A percentile compares a stretch with the other conserved stretches of the same genome.
These are phyloP conservation scores for Xylariaceae sp. DNA, from an alignment of 2,329 filamentous ascomycete species.

Conservation along the genomic window DNA sequence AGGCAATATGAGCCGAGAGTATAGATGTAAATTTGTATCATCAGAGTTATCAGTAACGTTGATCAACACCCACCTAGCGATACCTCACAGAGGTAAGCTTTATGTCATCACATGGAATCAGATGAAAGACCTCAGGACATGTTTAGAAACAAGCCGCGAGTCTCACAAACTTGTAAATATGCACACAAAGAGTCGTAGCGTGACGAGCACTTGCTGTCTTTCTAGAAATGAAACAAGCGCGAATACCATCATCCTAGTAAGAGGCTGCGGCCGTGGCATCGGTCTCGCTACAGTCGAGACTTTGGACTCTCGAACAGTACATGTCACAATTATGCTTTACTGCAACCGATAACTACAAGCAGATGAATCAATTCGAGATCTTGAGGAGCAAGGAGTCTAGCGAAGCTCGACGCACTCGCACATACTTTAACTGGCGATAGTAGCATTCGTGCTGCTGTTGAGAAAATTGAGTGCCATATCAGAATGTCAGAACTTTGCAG, in stretches of 20 bases:
- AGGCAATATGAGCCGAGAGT: too few relatives aligned
- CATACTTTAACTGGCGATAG: slow-evolving; percentile 13
- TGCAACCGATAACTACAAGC: slow-evolving; percentile 7
- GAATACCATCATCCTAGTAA: slow-evolving; percentile 12
- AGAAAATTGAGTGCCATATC: slow-evolving; percentile 13
- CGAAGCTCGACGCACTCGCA: slow-evolving; percentile 10
- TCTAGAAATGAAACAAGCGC: neutral
- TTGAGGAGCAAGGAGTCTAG: slow-evolving; percentile 8
- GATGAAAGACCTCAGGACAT: too few relatives aligned
- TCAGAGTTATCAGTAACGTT: too few relatives aligned
- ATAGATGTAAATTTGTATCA: too few relatives aligned
- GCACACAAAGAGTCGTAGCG: too few relatives aligned
- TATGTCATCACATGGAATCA: too few relatives aligned
- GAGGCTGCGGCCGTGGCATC: slow-evolving; percentile 13
- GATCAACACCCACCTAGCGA: too few relatives aligned
- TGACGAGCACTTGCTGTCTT: too few relatives aligned
- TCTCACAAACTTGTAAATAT: too few relatives aligned
- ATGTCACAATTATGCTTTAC: slow-evolving; percentile 8
- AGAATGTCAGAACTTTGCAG: neutral
- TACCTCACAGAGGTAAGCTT: too few relatives aligned
- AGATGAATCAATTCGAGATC: slow-evolving; percentile 10
- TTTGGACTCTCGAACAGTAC: slow-evolving; percentile 5
- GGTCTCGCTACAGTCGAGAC: slow-evolving; percentile 12
- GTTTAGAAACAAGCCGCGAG: too few relatives aligned
- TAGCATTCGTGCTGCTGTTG: slow-evolving; percentile 13